Evolutionary conservation across 1,284 basidiomycete genomes (phyloP).

Genomic region (Salmacisia buchloeana): DNA sequence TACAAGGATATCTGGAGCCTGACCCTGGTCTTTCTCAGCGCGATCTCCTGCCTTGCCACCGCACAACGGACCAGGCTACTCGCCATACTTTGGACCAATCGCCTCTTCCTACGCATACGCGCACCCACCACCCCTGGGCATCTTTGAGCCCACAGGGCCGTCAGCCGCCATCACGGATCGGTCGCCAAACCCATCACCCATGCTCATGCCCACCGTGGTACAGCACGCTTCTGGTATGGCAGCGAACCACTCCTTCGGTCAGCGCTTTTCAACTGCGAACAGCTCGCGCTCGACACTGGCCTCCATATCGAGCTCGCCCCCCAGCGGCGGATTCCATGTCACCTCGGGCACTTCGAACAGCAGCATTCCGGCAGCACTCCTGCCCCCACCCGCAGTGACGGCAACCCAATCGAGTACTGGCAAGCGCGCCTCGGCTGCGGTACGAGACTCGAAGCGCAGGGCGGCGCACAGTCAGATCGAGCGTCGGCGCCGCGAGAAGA

Average conservation of each 20-base stretch:
- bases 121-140: not conserved
- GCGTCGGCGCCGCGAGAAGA: conserved; percentile 20
- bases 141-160: not conserved
- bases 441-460: conserved; percentile 33
- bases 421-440: not conserved
- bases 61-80: not conserved
- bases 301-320: not conserved
- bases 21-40: not conserved
- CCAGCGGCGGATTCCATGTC: not conserved
- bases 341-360: not conserved
- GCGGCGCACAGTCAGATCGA: conserved; percentile 31
- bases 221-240: not conserved
- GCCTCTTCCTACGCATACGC: not conserved
- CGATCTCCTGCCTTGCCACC: not conserved
- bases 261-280: not conserved
- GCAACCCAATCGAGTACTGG: not conserved
- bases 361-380: not conserved
- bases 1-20: no score
- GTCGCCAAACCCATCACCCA: not conserved
- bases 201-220: conserved; percentile 5
- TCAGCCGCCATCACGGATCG: conserved; percentile 6
- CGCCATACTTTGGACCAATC: not conserved
- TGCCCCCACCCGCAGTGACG: not conserved
- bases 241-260: not conserved
- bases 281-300: conserved; percentile 3